Evolutionary conservation across 345 rosid genomes (phyloP), one percentile per base, ranked within the genome.

Genomic region (Eutrema japonicum): DNA sequence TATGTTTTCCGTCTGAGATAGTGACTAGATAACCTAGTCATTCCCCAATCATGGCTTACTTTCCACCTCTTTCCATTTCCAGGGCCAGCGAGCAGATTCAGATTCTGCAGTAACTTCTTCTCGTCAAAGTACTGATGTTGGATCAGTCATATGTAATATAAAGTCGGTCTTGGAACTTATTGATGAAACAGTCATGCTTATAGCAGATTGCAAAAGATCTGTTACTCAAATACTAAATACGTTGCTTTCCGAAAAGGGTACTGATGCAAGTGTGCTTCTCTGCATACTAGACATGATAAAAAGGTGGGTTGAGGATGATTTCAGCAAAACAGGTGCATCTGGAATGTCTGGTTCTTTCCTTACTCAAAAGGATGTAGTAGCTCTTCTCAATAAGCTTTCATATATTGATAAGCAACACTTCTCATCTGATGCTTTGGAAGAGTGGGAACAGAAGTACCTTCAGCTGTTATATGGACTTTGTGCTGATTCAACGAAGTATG

Each of bases 361-460:
- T 42, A 76, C 87, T 68, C 82, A 81, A 2, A 90, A 95, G 83
- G 99, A 95, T 71, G 83, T 92, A 64, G 87, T 90, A 45, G 80
- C 91, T 61, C 86, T 92, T 64, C 93, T 95, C 76, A 91, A 77
- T 78, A 92, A 85, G 81, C 96, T 95, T 64, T 95, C 98, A 7
- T 97, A 80, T 80, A 92, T 90, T 61, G 99, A 95, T 75, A 90
- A 90, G 82, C 94, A 87, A 72, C 87, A 82, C 78, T 88, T 92
- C 76, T 64, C 83, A 42, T 68, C 87, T 30, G 85, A 78, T 83
- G 86, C 85, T 51, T 55, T 83, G 78, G 96, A 88, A 79, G 96
- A 95, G 80, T 95, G 98, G 99, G 96, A 95, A 72, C 77, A 81
- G 83, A 92, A 90, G 83, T 95, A 95, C 77, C 98, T 92, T 69